Base-by-base conservation (phyloP, 2,329 filamentous ascomycete genomes). In the Trichophyton mentagrophytes region DNA sequence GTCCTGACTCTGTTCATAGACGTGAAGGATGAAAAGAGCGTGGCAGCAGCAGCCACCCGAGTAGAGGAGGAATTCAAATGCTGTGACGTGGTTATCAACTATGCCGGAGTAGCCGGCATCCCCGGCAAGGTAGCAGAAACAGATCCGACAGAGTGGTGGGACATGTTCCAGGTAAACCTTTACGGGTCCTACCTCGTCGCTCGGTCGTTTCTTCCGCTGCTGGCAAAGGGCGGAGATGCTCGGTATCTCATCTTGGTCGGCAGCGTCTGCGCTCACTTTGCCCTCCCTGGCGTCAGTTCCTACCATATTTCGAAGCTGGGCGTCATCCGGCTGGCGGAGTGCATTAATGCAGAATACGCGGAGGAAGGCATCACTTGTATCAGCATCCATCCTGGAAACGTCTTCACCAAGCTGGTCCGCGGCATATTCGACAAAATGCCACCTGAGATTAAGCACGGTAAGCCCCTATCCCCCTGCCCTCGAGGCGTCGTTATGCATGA, bases 281-380 rank as follows among this genome's bases (percentile, higher is more conserved):
- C 73, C 6, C 64, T 64, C 1, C 66, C 66, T 0, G 73, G 76
- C 3, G 65, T 70, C 1, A 76, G 74, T 38, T 71, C 72, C 1
- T 84, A 83, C 63, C 72, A 76, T 61, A 73, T 73, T 1, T 72
- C 71, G 42, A 83, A 83, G 66, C 69, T 81, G 36, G 80, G 79
- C 2, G 64, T 80, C 27, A 65, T 77, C 15, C 71, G 79, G 9
- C 72, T 83, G 51, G 78, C 76, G 0, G 80, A 83, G 65, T 78
- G 76, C 63, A 63, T 80, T 7, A 70, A 73, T 44, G 68, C 68
- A 0, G 81, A 82, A 53, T 78, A 81, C 65, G 70, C 65, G 2
- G 65, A 72, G 51, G 42, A 79, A 63, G 77, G 77, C 2, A 58
- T 79, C 2, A 51, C 77, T 15, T 70, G 73, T 3, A 76, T 75